Conservation (phyloP, 2,329 filamentous ascomycete species). For the Calonectria honghensis region DNA sequence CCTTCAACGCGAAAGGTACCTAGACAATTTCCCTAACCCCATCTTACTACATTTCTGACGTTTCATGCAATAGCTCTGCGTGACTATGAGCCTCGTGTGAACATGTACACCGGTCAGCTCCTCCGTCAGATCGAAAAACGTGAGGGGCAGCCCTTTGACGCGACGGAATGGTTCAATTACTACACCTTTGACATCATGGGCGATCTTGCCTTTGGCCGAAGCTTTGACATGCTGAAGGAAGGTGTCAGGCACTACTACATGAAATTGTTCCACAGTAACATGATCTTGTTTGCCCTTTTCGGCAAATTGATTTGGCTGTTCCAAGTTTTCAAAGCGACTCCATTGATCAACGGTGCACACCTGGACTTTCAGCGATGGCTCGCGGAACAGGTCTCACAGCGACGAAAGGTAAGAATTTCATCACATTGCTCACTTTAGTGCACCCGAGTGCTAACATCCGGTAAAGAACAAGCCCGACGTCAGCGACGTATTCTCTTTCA, state of each 20-base stretch:
- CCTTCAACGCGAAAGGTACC: conserved; percentile 44
- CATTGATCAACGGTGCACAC: neutral
- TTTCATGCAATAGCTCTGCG: conserved; percentile 11
- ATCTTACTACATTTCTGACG: neutral
- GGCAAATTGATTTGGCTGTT: conserved; percentile 26
- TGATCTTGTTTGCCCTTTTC: conserved; percentile 13
- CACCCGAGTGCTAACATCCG: neutral
- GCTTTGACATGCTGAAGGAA: conserved; percentile 33
- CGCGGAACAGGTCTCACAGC: conserved; percentile 14
- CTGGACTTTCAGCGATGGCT: conserved; percentile 14
- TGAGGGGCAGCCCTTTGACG: neutral
- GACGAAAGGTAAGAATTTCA: conserved; percentile 3
- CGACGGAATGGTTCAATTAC: conserved; percentile 37
- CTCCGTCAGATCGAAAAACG: neutral
- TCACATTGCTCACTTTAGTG: neutral
- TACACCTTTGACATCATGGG: conserved; percentile 47
- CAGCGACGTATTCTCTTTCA: conserved; percentile 32
- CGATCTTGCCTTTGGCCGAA: conserved; percentile 43
- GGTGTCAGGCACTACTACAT: conserved; percentile 36
- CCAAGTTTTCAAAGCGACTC: neutral
- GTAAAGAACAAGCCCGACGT: conserved; percentile 31
- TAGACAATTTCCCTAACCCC: neutral
- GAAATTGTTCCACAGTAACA: conserved; percentile 8
- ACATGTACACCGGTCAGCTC: conserved; percentile 35
- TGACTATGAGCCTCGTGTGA: conserved; percentile 43